Evolutionary conservation across 2,329 filamentous ascomycete genomes (phyloP).

Genomic region (Xylariaceae sp.): DNA sequence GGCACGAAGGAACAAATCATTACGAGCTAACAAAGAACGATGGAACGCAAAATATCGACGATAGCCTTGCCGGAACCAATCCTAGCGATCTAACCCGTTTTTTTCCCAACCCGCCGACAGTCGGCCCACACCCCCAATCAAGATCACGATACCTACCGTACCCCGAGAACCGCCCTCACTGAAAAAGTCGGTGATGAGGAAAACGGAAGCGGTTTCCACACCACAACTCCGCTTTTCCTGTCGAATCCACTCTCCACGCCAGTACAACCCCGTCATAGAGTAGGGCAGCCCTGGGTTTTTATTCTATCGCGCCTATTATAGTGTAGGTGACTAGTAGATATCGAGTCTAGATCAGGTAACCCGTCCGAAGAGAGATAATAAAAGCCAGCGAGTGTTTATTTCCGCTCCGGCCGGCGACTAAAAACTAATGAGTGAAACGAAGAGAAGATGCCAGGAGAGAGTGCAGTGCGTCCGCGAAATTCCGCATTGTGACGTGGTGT

Average conservation of each 20-base stretch:
- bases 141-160: too few species aligned
- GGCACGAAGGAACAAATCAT: neutral
- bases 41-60: neutral
- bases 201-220: neutral
- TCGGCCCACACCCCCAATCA: too few species aligned
- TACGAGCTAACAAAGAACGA: neutral
- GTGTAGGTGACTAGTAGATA: constrained; percentile 16
- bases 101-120: too few species aligned
- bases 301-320: neutral
- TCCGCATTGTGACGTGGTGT: too few species aligned
- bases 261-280: constrained; percentile 17
- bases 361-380: neutral
- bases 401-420: too few species aligned
- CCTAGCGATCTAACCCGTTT: too few species aligned
- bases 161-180: too few species aligned
- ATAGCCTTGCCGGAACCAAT: neutral
- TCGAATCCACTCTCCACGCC: constrained; percentile 15
- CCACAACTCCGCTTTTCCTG: constrained; percentile 22
- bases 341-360: constrained; percentile 9
- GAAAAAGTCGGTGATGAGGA: constrained; percentile 14
- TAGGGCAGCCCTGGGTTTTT: constrained; percentile 7
- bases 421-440: too few species aligned
- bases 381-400: too few species aligned
- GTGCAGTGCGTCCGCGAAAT: too few species aligned
- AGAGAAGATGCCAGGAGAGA: too few species aligned